Evolutionary conservation across 345 rosid species (phyloP).

Genomic region (Aegle marmelos): DNA sequence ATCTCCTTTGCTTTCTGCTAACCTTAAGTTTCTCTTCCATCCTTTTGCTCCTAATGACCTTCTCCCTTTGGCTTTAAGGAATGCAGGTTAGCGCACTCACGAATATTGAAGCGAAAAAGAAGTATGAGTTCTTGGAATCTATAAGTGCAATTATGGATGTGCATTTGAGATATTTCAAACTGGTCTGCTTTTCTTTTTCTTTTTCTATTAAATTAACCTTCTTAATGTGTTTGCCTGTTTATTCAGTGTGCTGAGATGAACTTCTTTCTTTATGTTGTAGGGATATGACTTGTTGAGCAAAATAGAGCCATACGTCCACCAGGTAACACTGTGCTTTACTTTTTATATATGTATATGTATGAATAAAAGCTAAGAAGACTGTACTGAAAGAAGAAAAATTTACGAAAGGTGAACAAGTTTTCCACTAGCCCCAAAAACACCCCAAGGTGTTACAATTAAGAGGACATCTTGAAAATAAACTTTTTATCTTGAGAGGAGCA

Average conservation of each 20-base stretch:
- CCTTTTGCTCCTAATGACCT: constrained; percentile 25
- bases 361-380: too few species aligned
- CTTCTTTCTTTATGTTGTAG: constrained; percentile 43
- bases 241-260: constrained; percentile 11
- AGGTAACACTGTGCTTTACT: constrained; percentile 39
- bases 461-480: too few species aligned
- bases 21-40: not conserved
- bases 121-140: constrained; percentile 86
- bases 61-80: constrained; percentile 52
- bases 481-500: too few species aligned
- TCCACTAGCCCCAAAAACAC: too few species aligned
- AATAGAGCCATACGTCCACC: constrained; percentile 79
- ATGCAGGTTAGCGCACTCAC: constrained; percentile 77
- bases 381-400: too few species aligned
- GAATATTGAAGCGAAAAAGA: constrained; percentile 82
- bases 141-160: constrained; percentile 89
- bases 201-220: constrained; percentile 8
- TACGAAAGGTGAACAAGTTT: too few species aligned
- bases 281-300: constrained; percentile 72
- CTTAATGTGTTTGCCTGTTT: not conserved
- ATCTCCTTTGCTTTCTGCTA: constrained; percentile 7
- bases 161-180: constrained; percentile 82
- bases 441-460: too few species aligned
- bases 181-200: constrained; percentile 40
- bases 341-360: not conserved